These are phyloP conservation scores for Kodamaea anthophila DNA, from an alignment of 1,139 yeast genomes.

Conservation along the genomic window DNA sequence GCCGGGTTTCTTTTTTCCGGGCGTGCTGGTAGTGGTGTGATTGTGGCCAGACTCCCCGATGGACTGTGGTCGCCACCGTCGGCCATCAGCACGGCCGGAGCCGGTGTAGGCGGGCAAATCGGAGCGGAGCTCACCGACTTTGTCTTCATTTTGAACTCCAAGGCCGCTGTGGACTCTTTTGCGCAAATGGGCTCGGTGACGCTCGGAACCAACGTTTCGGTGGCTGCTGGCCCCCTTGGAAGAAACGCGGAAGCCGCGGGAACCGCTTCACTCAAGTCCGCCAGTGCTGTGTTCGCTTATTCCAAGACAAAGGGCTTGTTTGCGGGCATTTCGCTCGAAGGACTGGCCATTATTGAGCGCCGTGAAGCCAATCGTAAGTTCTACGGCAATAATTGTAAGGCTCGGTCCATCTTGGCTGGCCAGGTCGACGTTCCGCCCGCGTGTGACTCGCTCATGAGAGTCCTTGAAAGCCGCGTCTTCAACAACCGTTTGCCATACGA, in stretches of 20 bases:
- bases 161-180: conserved; percentile 87
- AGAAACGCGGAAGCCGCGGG: conserved; percentile 98
- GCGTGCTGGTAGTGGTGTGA: conserved; percentile 95
- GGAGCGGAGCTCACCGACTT: conserved; percentile 97
- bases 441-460: conserved; percentile 83
- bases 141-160: conserved; percentile 82
- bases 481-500: conserved; percentile 47
- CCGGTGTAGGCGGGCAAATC: conserved; percentile 97
- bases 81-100: conserved; percentile 94
- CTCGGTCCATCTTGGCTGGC: conserved; percentile 76
- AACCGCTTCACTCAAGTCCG: conserved; percentile 80
- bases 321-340: conserved; percentile 96
- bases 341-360: conserved; percentile 90
- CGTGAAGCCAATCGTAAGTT: conserved; percentile 95
- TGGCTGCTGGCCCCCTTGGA: conserved; percentile 98
- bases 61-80: conserved; percentile 99
- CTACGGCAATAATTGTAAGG: conserved; percentile 83
- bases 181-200: conserved; percentile 94
- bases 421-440: conserved; percentile 89
- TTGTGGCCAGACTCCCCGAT: conserved; percentile 89
- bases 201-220: conserved; percentile 88
- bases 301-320: conserved; percentile 94
- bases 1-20: conserved; percentile 97
- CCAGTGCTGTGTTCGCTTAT: conserved; percentile 88
- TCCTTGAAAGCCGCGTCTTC: conserved; percentile 82